Evolutionary conservation across 2,329 filamentous ascomycete genomes (phyloP).

Genomic region (Aspergillus thermomutatus): DNA sequence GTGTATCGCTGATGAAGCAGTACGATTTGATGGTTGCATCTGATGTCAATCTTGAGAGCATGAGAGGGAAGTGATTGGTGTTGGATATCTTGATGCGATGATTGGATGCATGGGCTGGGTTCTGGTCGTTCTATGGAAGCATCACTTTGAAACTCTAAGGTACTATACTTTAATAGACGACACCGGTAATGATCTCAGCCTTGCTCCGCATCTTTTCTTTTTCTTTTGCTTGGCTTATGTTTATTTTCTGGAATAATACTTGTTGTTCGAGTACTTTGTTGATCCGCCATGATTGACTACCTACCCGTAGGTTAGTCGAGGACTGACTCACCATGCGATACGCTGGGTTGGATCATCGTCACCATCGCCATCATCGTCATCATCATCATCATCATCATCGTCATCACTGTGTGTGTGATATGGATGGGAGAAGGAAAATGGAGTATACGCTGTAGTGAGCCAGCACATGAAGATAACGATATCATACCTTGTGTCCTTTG

Average conservation of each 20-base stretch:
- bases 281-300: background rate
- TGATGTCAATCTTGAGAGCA: background rate
- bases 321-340: background rate
- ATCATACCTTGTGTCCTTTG: background rate
- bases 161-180: background rate
- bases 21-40: background rate
- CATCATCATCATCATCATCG: background rate
- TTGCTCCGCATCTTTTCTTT: background rate
- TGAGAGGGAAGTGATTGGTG: constrained; percentile 1
- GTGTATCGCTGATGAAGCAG: background rate
- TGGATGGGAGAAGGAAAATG: background rate
- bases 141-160: constrained; percentile 23
- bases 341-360: background rate
- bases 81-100: constrained; percentile 4
- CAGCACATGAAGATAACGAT: background rate
- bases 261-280: background rate
- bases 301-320: background rate
- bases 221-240: background rate
- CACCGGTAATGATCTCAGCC: background rate
- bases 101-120: constrained; percentile 16
- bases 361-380: background rate
- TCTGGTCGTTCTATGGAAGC: constrained; percentile 15
- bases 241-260: background rate
- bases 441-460: background rate
- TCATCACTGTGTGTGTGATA: background rate